A percentile compares a stretch with the other conserved stretches of the same genome.
Evolutionary conservation across 148 eudicot genomes (phyloP).

Genomic region (Amaranthus palmeri): DNA sequence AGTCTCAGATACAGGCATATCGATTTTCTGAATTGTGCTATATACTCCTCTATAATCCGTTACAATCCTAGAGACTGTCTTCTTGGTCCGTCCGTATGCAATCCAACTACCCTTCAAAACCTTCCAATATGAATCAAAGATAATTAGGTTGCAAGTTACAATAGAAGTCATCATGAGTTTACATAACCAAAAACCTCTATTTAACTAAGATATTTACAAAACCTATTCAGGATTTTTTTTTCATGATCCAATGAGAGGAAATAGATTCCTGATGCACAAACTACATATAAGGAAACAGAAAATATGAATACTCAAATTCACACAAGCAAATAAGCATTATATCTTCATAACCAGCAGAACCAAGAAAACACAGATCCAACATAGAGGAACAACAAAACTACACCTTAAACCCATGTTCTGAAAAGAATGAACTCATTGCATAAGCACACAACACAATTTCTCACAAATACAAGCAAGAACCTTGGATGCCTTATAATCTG

Average conservation of each 20-base stretch:
- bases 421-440: background rate
- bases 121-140: conserved; percentile 29
- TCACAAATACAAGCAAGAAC: too few species aligned
- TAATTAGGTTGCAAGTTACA: conserved; percentile 23
- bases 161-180: conserved; percentile 27
- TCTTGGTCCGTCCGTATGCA: conserved; percentile 27
- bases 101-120: conserved; percentile 25
- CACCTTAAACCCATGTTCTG: background rate
- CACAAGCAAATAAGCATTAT: background rate
- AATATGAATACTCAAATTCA: background rate
- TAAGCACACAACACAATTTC: background rate
- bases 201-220: conserved; percentile 8
- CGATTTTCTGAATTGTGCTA: conserved; percentile 9
- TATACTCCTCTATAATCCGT: background rate
- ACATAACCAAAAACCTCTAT: conserved; percentile 1
- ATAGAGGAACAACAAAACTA: background rate
- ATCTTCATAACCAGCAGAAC: background rate
- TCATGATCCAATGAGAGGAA: background rate
- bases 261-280: background rate
- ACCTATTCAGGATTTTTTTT: background rate
- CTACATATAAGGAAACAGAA: background rate
- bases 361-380: background rate
- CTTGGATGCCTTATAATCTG: background rate
- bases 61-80: conserved; percentile 3
- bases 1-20: conserved; percentile 28